Evolutionary conservation across 352 stramenopile genomes (phyloP).

Genomic region (Phytophthora kernoviae): DNA sequence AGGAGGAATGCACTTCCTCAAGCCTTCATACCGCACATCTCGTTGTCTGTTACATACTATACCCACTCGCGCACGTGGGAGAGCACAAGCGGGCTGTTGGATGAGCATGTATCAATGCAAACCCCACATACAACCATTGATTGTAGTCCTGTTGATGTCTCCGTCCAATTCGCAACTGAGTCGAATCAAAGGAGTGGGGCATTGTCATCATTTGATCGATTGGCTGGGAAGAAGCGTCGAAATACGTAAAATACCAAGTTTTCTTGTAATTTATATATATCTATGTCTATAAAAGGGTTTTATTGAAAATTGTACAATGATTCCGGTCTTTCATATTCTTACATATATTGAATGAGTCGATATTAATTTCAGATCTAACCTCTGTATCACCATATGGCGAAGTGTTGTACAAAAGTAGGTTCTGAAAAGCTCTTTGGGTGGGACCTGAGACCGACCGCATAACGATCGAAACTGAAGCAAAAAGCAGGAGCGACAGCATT

Average conservation of each 20-base stretch:
- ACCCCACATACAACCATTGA: not conserved
- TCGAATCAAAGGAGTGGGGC: not conserved
- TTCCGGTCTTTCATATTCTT: too few relatives aligned
- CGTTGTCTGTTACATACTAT: constrained; percentile 81
- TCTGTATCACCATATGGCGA: too few relatives aligned
- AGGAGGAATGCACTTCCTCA: constrained; percentile 35
- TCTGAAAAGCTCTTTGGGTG: not conserved
- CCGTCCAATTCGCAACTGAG: constrained; percentile 29
- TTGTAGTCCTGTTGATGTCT: not conserved
- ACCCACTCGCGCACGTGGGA: constrained; percentile 63
- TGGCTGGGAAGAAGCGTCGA: constrained; percentile 10
- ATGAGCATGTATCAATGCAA: constrained; percentile 46
- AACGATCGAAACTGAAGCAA: not conserved
- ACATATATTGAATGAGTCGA: too few relatives aligned
- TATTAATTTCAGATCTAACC: too few relatives aligned
- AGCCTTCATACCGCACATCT: constrained; percentile 31
- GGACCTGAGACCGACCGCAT: constrained; percentile 2
- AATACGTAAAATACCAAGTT: too few relatives aligned
- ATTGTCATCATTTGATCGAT: constrained; percentile 26
- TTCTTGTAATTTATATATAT: too few relatives aligned
- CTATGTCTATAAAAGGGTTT: too few relatives aligned
- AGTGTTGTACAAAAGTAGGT: not conserved
- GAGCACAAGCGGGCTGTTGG: constrained; percentile 67
- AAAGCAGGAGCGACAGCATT: not conserved
- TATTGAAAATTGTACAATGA: too few relatives aligned